phyloP scores from a whole-genome alignment of 176 grass and related monocot genomes.

The Olyra latifolia region DNA sequence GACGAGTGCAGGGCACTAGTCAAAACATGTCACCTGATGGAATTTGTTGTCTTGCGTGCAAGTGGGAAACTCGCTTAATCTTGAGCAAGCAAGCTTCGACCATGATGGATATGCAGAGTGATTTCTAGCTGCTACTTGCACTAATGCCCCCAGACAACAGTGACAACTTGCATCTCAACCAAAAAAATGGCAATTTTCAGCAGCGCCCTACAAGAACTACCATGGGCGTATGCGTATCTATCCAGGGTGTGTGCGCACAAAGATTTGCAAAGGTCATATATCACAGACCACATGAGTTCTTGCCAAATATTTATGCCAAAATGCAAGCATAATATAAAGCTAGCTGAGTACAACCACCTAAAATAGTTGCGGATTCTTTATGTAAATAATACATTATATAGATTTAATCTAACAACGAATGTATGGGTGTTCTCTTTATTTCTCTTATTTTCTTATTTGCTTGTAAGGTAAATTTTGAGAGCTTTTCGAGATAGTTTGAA shows the following conservation, averaged over 20 bases:
- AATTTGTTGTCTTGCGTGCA: neutral
- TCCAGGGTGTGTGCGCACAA: neutral
- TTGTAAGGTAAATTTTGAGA: too few relatives aligned
- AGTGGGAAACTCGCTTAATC: conserved; percentile 16
- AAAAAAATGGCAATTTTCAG: neutral
- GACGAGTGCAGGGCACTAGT: neutral
- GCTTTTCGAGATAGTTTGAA: too few relatives aligned
- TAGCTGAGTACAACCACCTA: neutral
- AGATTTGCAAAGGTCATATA: neutral
- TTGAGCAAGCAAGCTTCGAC: neutral
- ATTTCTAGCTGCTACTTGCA: neutral
- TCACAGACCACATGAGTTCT: neutral
- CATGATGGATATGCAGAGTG: neutral
- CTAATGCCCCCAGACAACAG: neutral
- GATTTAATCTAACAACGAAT: too few relatives aligned
- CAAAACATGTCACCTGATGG: neutral
- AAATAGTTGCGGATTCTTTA: neutral
- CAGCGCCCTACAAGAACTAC: neutral
- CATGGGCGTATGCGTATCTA: too few relatives aligned
- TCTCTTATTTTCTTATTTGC: too few relatives aligned
- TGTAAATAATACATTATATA: neutral
- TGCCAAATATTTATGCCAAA: neutral
- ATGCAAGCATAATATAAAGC: neutral
- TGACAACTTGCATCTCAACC: neutral
- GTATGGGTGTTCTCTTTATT: too few relatives aligned